These are phyloP conservation scores for Protomyces macrosporus DNA, from an alignment of 1,139 yeast genomes.

Conservation along the genomic window DNA sequence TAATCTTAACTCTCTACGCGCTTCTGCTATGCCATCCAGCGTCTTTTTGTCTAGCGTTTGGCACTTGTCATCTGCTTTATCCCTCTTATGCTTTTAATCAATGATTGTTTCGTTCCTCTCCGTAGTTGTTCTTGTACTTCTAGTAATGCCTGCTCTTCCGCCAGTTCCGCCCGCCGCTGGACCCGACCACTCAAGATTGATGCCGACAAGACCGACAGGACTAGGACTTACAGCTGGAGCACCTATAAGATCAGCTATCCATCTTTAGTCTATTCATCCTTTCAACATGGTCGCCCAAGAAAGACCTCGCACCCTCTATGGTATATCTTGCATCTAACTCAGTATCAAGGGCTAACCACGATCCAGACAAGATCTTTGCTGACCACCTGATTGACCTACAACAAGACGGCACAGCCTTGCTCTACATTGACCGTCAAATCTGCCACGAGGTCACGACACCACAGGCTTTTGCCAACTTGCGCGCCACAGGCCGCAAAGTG, in stretches of 20 bases:
- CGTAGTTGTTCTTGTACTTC: no score
- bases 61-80: no score
- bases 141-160: not conserved
- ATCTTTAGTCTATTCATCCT: not conserved
- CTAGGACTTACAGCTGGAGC: not conserved
- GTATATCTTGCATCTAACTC: not conserved
- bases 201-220: not conserved
- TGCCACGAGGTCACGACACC: slow-evolving; percentile 99
- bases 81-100: no score
- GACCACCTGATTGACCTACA: slow-evolving; percentile 90
- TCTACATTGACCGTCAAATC: slow-evolving; percentile 91
- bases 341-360: not conserved
- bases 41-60: no score
- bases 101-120: no score
- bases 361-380: slow-evolving; percentile 76
- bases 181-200: not conserved
- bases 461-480: slow-evolving; percentile 94
- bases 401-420: slow-evolving; percentile 74
- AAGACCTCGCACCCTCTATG: not conserved
- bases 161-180: not conserved
- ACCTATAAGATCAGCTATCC: not conserved
- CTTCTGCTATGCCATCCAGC: no score
- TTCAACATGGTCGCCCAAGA: not conserved
- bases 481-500: slow-evolving; percentile 77
- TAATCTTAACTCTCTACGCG: no score